Percentiles rank a stretch among this genome's conserved stretches.
Evolutionary conservation across 2,329 filamentous ascomycete species (phyloP).

Genomic region (Penicillium sp.): DNA sequence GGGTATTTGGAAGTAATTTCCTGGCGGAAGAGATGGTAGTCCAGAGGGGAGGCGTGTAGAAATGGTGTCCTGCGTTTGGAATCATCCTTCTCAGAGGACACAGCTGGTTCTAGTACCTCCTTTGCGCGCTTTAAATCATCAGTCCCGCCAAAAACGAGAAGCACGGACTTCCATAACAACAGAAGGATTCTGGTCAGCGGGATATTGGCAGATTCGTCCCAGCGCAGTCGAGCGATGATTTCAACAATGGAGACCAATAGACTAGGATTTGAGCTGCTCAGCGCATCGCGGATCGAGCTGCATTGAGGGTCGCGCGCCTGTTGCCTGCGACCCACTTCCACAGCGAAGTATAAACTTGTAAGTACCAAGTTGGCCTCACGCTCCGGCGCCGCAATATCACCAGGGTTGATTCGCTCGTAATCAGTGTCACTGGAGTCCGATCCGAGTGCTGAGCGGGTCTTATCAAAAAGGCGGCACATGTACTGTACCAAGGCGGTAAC

Average conservation of each 20-base stretch:
- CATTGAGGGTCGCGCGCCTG: constrained; percentile 27
- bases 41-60: constrained; percentile 88
- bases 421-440: constrained; percentile 29
- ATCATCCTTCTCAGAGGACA: constrained; percentile 48
- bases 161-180: constrained; percentile 86
- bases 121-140: constrained; percentile 73
- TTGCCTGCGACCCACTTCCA: constrained; percentile 44
- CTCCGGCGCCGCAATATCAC: constrained; percentile 39
- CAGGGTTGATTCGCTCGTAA: constrained; percentile 34
- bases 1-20: constrained; percentile 98
- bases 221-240: constrained; percentile 66
- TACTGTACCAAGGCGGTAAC: constrained; percentile 40
- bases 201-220: constrained; percentile 60
- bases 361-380: constrained; percentile 45
- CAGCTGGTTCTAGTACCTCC: constrained; percentile 58
- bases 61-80: constrained; percentile 66
- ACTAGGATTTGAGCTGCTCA: constrained; percentile 63
- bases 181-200: constrained; percentile 71
- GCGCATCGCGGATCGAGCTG: constrained; percentile 29
- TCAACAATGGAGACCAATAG: constrained; percentile 72
- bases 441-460: constrained; percentile 29
- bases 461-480: constrained; percentile 42
- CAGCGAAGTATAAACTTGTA: constrained; percentile 44
- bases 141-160: constrained; percentile 81
- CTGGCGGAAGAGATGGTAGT: constrained; percentile 94